Evolutionary conservation across 2,329 filamentous ascomycete genomes (phyloP).

Genomic region (Alternaria postmessia): DNA sequence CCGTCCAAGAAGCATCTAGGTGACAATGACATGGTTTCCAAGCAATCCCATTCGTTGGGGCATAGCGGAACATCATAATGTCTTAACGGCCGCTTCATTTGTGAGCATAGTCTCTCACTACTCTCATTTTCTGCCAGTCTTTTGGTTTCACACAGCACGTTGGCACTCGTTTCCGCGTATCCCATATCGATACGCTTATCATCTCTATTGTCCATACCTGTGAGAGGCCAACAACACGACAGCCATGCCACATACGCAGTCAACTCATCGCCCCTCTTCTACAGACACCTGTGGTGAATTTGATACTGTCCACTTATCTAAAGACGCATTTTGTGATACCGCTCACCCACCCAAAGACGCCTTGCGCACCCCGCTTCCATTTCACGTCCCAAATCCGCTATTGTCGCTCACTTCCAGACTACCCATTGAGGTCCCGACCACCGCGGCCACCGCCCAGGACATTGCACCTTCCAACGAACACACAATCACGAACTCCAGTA

Average conservation of each 20-base stretch:
- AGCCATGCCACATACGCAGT: slow-evolving; percentile 42
- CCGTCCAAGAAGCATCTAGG: slow-evolving; percentile 25
- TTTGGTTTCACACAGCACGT: slow-evolving; percentile 40
- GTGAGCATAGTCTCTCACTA: slow-evolving; percentile 30
- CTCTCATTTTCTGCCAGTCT: slow-evolving; percentile 30
- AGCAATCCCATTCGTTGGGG: slow-evolving; percentile 32
- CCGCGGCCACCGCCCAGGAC: slow-evolving; percentile 24
- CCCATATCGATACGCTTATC: slow-evolving; percentile 28
- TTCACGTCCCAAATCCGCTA: slow-evolving; percentile 23
- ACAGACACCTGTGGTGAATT: slow-evolving; percentile 30
- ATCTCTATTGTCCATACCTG: slow-evolving; percentile 20
- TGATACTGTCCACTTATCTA: slow-evolving; percentile 25
- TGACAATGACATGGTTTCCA: slow-evolving; percentile 42
- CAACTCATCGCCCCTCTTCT: slow-evolving; percentile 35
- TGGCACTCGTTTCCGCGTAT: slow-evolving; percentile 37
- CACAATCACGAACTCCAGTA: slow-evolving; percentile 14
- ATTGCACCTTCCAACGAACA: slow-evolving; percentile 13
- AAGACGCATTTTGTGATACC: slow-evolving; percentile 27
- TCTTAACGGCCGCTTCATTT: slow-evolving; percentile 44
- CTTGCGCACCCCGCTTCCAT: slow-evolving; percentile 28
- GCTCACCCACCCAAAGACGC: slow-evolving; percentile 25
- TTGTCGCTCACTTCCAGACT: slow-evolving; percentile 22
- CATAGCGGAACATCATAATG: slow-evolving; percentile 40
- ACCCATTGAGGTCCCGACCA: slow-evolving; percentile 19
- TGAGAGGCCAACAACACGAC: slow-evolving; percentile 38